Evolutionary conservation across 306 rosid species (phyloP).

Genomic region (Boehmeria nivea): DNA sequence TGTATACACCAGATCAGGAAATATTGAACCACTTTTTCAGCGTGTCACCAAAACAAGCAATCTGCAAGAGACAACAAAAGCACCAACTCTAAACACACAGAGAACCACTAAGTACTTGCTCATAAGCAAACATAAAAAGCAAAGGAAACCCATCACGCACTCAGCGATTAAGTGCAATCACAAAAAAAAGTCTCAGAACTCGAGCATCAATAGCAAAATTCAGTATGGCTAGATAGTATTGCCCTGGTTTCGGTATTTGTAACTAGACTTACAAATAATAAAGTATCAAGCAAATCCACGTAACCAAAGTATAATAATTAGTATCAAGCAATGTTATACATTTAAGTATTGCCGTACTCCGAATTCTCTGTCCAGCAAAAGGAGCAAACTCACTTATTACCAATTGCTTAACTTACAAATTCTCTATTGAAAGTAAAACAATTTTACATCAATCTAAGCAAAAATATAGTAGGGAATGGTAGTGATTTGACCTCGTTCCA

Average conservation of each 20-base stretch:
- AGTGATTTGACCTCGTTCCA: constrained; percentile 34
- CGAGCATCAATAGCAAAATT: too few relatives aligned
- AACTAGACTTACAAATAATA: too few relatives aligned
- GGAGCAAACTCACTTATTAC: constrained; percentile 32
- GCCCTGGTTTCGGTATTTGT: too few relatives aligned
- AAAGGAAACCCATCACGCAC: too few relatives aligned
- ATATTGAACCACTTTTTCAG: background rate
- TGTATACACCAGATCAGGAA: constrained; percentile 9
- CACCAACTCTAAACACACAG: constrained; percentile 2
- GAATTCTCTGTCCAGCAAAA: background rate
- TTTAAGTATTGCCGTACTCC: constrained; percentile 1
- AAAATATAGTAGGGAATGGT: constrained; percentile 24
- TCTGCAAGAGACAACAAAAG: constrained; percentile 16
- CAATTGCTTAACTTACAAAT: constrained; percentile 26
- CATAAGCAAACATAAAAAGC: too few relatives aligned
- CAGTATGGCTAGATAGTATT: too few relatives aligned
- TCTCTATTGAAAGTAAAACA: constrained; percentile 12
- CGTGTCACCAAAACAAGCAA: constrained; percentile 2
- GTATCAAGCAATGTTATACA: constrained; percentile 4
- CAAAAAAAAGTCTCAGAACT: too few relatives aligned
- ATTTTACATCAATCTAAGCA: constrained; percentile 35
- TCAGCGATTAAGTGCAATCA: too few relatives aligned
- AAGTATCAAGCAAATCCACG: background rate
- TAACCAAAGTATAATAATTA: too few relatives aligned
- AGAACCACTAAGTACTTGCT: too few relatives aligned